A percentile compares a stretch with the other conserved stretches of the same genome.
These are phyloP conservation scores for Fomitiporia mediterranea DNA, from an alignment of 1,284 basidiomycete species.

Conservation along the genomic window DNA sequence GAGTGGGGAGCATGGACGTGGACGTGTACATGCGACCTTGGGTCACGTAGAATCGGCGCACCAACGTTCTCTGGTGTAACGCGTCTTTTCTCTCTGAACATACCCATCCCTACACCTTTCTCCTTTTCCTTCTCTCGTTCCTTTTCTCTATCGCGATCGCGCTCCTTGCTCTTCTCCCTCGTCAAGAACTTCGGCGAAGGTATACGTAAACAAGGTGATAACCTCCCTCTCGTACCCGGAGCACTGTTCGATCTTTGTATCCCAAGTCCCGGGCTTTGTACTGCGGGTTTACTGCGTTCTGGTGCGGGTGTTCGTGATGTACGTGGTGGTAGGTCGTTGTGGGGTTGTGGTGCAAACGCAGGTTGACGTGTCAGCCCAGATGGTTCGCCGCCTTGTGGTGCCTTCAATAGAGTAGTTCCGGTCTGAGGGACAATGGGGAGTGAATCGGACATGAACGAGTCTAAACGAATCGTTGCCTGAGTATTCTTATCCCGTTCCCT, in stretches of 20 bases:
- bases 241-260: constrained; percentile 17
- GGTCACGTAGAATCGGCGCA: constrained; percentile 19
- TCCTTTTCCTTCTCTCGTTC: constrained; percentile 22
- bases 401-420: not conserved
- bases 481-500: too few relatives aligned
- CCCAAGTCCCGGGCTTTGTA: not conserved
- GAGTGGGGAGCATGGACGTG: not conserved
- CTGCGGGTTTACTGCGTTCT: not conserved
- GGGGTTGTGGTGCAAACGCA: not conserved
- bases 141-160: constrained; percentile 20
- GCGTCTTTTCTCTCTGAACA: constrained; percentile 16
- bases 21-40: not conserved
- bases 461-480: constrained; percentile 15
- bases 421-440: constrained; percentile 13
- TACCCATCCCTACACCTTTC: constrained; percentile 15
- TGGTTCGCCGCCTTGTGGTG: not conserved
- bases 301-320: constrained; percentile 3
- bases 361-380: constrained; percentile 10
- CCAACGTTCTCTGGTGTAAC: constrained; percentile 26
- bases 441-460: constrained; percentile 22
- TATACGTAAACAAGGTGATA: constrained; percentile 24
- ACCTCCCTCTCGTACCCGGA: constrained; percentile 21
- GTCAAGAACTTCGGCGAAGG: constrained; percentile 22
- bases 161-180: constrained; percentile 14
- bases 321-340: not conserved